Evolutionary conservation across 192 early-diverging fungal species (phyloP).

Genomic region (Backusella sp.): DNA sequence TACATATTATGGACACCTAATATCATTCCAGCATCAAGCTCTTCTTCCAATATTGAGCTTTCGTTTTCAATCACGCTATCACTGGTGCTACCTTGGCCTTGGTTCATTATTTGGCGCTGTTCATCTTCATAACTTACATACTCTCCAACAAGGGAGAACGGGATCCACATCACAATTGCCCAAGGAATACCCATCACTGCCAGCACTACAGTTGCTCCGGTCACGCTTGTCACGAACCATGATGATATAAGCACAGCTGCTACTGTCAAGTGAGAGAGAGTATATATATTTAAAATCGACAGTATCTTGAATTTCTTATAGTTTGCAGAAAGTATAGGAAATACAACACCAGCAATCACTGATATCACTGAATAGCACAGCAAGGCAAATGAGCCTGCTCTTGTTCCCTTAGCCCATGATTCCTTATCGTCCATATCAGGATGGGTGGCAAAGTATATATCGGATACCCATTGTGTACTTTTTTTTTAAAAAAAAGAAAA

Average conservation of each 20-base stretch:
- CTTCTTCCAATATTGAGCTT: not conserved
- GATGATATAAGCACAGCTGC: slow-evolving; percentile 68
- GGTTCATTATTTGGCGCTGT: slow-evolving; percentile 6
- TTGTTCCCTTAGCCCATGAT: slow-evolving; percentile 53
- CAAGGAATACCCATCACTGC: slow-evolving; percentile 79
- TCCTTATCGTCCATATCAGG: slow-evolving; percentile 6
- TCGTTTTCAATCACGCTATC: not conserved
- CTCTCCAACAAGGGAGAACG: slow-evolving; percentile 88
- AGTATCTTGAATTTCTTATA: slow-evolving; percentile 35
- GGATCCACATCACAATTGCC: slow-evolving; percentile 92
- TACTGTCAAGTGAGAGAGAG: slow-evolving; percentile 66
- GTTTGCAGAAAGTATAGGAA: slow-evolving; percentile 51
- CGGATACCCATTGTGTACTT: slow-evolving; percentile 66
- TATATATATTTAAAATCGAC: slow-evolving; percentile 64
- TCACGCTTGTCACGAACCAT: slow-evolving; percentile 52
- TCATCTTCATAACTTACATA: slow-evolving; percentile 54
- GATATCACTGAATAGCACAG: slow-evolving; percentile 77
- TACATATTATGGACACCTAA: slow-evolving; percentile 95
- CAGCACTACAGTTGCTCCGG: slow-evolving; percentile 66
- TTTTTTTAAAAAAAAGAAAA: not conserved
- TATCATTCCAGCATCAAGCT: slow-evolving; percentile 61
- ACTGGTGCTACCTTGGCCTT: not conserved
- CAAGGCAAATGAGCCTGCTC: slow-evolving; percentile 85
- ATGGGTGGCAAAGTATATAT: slow-evolving; percentile 43
- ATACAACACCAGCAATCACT: slow-evolving; percentile 54